phyloP scores from a whole-genome alignment of 106 monocot species.

The Apostasia shenzhenica region DNA sequence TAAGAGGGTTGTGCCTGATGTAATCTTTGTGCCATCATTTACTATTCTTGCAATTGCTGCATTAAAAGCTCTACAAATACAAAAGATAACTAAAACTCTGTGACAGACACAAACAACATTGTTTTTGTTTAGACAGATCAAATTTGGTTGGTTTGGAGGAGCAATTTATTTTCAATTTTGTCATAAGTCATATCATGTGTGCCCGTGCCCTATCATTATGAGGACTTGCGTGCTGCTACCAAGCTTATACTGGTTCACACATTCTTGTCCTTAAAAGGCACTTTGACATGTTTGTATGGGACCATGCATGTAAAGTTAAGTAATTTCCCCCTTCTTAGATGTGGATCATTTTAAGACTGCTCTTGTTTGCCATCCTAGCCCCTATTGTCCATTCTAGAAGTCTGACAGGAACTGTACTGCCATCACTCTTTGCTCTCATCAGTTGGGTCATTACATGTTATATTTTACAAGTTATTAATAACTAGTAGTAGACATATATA shows the following conservation, averaged over 20 bases:
- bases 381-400: too few species aligned
- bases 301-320: too few species aligned
- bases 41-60: slow-evolving; percentile 1
- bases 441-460: too few species aligned
- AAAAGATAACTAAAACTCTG: neutral
- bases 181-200: neutral
- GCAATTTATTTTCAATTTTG: neutral
- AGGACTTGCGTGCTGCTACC: neutral
- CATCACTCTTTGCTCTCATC: too few species aligned
- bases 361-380: too few species aligned
- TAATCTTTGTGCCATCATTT: slow-evolving; percentile 1
- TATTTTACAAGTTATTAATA: too few species aligned
- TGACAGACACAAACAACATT: neutral
- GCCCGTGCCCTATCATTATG: neutral
- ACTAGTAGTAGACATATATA: too few species aligned
- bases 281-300: neutral
- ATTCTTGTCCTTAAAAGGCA: neutral
- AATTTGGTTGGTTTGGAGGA: too few species aligned
- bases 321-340: too few species aligned
- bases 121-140: neutral
- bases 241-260: neutral
- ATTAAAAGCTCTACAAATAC: neutral
- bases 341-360: too few species aligned
- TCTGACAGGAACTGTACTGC: too few species aligned
- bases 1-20: slow-evolving; percentile 3